phyloP scores from a whole-genome alignment of 768 basidiomycete species.

The Auriscalpium orientale region DNA sequence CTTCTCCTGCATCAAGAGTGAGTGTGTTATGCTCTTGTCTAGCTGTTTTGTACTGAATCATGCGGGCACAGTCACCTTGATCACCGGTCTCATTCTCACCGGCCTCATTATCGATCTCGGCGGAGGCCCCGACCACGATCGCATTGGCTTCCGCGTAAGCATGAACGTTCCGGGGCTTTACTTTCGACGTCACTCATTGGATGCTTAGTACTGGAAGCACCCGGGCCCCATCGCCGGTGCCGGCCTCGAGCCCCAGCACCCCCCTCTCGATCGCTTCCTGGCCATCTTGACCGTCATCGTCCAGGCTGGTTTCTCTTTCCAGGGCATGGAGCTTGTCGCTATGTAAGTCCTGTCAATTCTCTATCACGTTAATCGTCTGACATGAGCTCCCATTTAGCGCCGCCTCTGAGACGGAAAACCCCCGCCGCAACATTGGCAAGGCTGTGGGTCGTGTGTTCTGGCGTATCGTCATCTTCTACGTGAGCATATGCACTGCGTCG shows the following conservation, averaged over 20 bases:
- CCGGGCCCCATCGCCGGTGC: constrained; percentile 48
- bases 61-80: constrained; percentile 39
- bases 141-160: constrained; percentile 59
- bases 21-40: constrained; percentile 12
- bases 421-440: constrained; percentile 71
- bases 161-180: constrained; percentile 11
- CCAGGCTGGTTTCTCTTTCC: constrained; percentile 66
- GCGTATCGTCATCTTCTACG: constrained; percentile 75
- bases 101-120: constrained; percentile 73
- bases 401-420: constrained; percentile 71
- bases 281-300: constrained; percentile 36
- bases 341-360: constrained; percentile 33
- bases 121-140: constrained; percentile 60
- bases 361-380: background rate
- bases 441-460: constrained; percentile 74
- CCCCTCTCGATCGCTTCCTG: constrained; percentile 34
- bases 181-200: background rate
- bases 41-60: constrained; percentile 9
- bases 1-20: constrained; percentile 61
- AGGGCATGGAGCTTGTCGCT: constrained; percentile 69
- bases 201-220: constrained; percentile 53
- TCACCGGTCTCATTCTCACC: constrained; percentile 49
- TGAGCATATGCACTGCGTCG: constrained; percentile 21
- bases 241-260: constrained; percentile 22
- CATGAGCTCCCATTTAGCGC: constrained; percentile 31